These are phyloP conservation scores for Diphasiastrum complanatum DNA, from an alignment of 83 land plant species.

Conservation along the genomic window DNA sequence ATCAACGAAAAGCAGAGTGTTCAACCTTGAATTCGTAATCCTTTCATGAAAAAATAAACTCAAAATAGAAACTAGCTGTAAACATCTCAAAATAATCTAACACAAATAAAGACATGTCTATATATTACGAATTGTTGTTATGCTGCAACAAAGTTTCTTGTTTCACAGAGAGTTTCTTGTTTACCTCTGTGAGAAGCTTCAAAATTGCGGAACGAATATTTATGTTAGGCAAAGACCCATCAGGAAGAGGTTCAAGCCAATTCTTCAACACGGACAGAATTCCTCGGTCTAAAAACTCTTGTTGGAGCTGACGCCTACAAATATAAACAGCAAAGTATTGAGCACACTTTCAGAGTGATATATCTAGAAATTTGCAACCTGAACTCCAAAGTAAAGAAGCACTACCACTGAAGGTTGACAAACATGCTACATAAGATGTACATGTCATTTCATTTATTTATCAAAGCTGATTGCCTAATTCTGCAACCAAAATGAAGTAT, in stretches of 20 bases:
- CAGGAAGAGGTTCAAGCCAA: slow-evolving; percentile 98
- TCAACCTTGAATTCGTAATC: too few species aligned
- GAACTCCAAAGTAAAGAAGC: too few species aligned
- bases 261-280: slow-evolving; percentile 66
- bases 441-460: too few species aligned
- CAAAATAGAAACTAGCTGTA: background rate
- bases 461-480: too few species aligned
- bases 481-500: too few species aligned
- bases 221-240: slow-evolving; percentile 91
- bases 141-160: background rate
- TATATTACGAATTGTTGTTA: background rate
- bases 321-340: background rate
- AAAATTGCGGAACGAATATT: slow-evolving; percentile 76
- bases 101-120: background rate
- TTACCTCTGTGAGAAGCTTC: slow-evolving; percentile 80
- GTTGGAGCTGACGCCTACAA: slow-evolving; percentile 83
- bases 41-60: background rate
- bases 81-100: too few species aligned
- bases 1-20: too few species aligned
- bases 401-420: too few species aligned
- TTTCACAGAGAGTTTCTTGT: background rate
- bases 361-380: too few species aligned
- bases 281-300: slow-evolving; percentile 93
- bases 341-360: background rate
- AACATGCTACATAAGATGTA: too few species aligned